Base-by-base conservation (phyloP, 495 filamentous ascomycete species). In the Talaromyces adpressus region DNA sequence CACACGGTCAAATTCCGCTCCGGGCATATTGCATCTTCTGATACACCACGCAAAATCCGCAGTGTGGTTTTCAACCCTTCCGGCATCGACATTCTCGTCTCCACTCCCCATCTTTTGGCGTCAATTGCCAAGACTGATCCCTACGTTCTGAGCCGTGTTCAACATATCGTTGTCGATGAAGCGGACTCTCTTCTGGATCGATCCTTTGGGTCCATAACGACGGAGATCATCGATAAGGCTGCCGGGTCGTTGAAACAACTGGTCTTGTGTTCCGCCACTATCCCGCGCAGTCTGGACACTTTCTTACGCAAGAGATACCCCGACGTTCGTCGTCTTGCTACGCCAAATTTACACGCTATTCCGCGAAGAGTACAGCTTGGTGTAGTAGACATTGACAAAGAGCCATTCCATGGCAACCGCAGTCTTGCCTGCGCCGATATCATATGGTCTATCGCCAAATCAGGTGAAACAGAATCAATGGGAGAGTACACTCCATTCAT, bases 241-340 rank as follows among this genome's bases (percentile, higher is more conserved):
- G 80, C 85, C 2, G 88, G 91, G 2, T 91, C 90, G 0, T 80
- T 98, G 8, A 84, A 89, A 64, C 91, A 97, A 70, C 81, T 98
- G n/a, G 84, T 98, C 23, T 85, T 98, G 62, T 98, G 94, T 79
- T 98, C 94, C 3, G 94, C 94, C 64, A 98, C 94, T 12, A 98
- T 98, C 65, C 94, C 94, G 2, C 85, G 86, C 61, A 89, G 89
- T 68, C 83, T 98, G 4, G 93, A 98, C 73, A 85, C 80, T 59
- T 90, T 88, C 69, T 82, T 98, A n/a, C 83, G 82, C 56, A 85
- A 86, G 61, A 84, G 86, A 59, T 97, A 92, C 75, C 93, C 94
- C 7, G 81, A 89, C 66, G 89, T 97, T 71, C 73, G 77, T 30
- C 86, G 95, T 54, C 85, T 98, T 64, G 92, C 92, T 2, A 98